Evolutionary conservation across 345 rosid species (phyloP), one percentile per base, ranked within the genome.

Genomic region (Conringia planisiliqua): DNA sequence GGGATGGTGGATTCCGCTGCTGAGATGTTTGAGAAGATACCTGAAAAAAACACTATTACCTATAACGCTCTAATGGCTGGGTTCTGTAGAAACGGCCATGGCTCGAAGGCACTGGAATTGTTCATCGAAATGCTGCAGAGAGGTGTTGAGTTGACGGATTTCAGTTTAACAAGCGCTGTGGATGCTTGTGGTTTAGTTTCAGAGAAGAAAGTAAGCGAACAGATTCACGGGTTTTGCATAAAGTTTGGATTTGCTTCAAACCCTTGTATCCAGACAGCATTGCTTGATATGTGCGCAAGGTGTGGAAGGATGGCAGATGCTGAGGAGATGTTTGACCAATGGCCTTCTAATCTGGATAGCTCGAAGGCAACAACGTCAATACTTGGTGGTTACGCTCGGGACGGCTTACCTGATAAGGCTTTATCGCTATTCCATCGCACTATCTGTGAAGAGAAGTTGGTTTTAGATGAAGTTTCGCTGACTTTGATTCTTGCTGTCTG

Each of bases 291-390:
- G 96, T 88, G 85, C 80, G 73, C 86, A 44, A 85, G 86, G 81
- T 93, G 97, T 78, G 96, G 85, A 66, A 85, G 97, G 72, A 88
- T 88, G 87, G 72, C 18, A 1, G 96, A 88, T 82, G 97, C 97
- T 32, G 86, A 86, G 52, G 86, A 83, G 78, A 85, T 93, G 79
- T 87, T 83, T 70, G 48, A 22, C 9, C 80, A 47, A 20, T 83
- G 89, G 91, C 86, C 92, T 16, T 73, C 68, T 43, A 79, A 86
- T 43, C 52, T 48, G 27, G 86, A 78, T 66, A 83, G 22, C 72
- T 80, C 88, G 0, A 73, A 89, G 36, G 81, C 84, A 46, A 84
- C 72, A 11, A 93, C 98, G 44, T 89, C 97, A n/a, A 85, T 91
- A 50, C 38, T 93, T 9, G 81, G 94, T 82, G 93, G 91, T 42